Evolutionary conservation across 148 eudicot genomes (phyloP), one percentile per base, ranked within the genome.

Genomic region (Oxyria digyna): DNA sequence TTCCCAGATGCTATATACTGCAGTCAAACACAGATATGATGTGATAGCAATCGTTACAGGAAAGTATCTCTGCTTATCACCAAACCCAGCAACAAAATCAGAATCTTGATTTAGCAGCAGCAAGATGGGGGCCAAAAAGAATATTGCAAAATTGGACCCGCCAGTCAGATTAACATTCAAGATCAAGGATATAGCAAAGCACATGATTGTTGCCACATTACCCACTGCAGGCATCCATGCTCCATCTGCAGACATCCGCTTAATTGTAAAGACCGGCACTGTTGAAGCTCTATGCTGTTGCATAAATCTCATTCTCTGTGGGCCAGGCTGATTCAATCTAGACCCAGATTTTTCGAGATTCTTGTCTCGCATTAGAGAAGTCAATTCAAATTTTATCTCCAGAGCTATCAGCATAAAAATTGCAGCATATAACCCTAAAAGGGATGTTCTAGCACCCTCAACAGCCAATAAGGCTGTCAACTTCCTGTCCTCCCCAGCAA

Each of bases 171-270:
- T 87, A 50, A 82, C 74, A 67, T 94, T 94, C 76, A 94, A 76
- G 76, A 94, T 90, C 69, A 94, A 72, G 81, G 96, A 88, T 77
- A 90, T 94, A 32, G 96, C 96, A 72, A 94, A 94, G 79, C 95
- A 90, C 95, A 94, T 83, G 13, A 88, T 77, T 5, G 97, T 88
- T 40, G 97, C 99, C 63, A 94, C 99, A 72, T 94, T 94, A 35
- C 99, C 99, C 55, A 94, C 99, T 54, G 99, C 92, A 26, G 99
- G 99, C 99, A 94, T 94, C 99, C 99, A 94, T 6, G 96, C 93
- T 49, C 99, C 97, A 75, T 94, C 99, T 8, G 87, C 91, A 70
- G 91, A 87, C 84, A 94, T 90, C 67, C 85, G 81, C 80, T 81
- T 88, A 45, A 91, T 88, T 14, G 93, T 90, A 71, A 94, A 94